phyloP scores from a whole-genome alignment of 2,329 filamentous ascomycete genomes.

The Calonectria crousiana region DNA sequence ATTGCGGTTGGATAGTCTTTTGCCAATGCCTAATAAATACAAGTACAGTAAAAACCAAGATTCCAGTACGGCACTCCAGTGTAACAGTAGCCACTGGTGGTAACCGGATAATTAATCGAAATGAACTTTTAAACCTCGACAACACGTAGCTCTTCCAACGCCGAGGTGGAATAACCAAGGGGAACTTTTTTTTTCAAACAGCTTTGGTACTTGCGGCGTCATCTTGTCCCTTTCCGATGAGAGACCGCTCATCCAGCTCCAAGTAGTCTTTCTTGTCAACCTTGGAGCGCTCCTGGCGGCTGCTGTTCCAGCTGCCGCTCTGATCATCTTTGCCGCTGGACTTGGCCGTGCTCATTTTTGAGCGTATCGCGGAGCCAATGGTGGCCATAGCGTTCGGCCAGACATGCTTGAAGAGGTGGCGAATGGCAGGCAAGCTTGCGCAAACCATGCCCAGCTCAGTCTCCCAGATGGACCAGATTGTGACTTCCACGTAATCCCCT shows the following conservation, averaged over 20 bases:
- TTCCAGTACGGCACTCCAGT: not conserved
- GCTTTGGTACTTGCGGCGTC: not conserved
- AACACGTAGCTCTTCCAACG: not conserved
- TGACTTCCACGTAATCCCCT: constrained; percentile 29
- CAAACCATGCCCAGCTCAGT: constrained; percentile 38
- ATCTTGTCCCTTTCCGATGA: not conserved
- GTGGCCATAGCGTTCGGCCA: constrained; percentile 38
- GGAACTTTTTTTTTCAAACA: not conserved
- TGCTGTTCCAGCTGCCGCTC: constrained; percentile 29
- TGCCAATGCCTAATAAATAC: not conserved
- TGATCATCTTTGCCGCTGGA: constrained; percentile 27
- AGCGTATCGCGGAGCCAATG: constrained; percentile 23
- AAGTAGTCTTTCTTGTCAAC: constrained; percentile 33
- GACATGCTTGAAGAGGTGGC: constrained; percentile 36
- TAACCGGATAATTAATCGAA: not conserved
- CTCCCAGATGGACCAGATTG: constrained; percentile 40
- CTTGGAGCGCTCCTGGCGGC: constrained; percentile 32
- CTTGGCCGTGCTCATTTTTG: constrained; percentile 26
- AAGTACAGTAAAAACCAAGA: not conserved
- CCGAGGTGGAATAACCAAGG: not conserved
- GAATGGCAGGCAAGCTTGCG: constrained; percentile 35
- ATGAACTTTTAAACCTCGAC: not conserved
- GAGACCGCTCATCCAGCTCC: constrained; percentile 21
- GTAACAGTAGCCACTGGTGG: not conserved
- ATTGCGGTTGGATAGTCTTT: not conserved